Percentiles rank a stretch among this genome's conserved stretches.
Evolutionary conservation across 495 filamentous ascomycete genomes (phyloP).

Genomic region (Aspergillus cavernicola): DNA sequence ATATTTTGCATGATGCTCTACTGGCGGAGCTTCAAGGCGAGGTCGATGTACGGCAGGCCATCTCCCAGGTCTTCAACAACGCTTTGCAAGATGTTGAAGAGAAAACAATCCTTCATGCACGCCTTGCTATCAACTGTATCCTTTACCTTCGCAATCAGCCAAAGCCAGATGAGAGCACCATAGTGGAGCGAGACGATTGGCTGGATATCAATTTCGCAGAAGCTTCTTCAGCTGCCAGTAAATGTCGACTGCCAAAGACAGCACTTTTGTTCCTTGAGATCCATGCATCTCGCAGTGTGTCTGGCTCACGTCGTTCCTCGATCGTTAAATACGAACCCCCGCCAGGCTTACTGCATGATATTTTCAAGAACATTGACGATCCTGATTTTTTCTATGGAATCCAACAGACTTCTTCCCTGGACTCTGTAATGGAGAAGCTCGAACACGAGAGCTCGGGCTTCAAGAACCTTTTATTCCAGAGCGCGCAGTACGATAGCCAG

Average conservation of each 20-base stretch:
- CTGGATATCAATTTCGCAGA: conserved; percentile 74
- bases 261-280: conserved; percentile 82
- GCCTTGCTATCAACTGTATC: conserved; percentile 70
- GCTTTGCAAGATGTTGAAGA: conserved; percentile 28
- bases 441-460: conserved; percentile 86
- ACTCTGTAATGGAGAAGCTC: conserved; percentile 73
- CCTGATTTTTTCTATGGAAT: conserved; percentile 97
- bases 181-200: conserved; percentile 77
- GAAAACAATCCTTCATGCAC: conserved; percentile 44
- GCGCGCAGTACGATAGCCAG: conserved; percentile 86
- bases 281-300: conserved; percentile 49
- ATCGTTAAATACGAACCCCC: conserved; percentile 54
- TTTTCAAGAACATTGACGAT: conserved; percentile 90
- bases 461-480: conserved; percentile 86
- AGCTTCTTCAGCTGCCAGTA: conserved; percentile 71
- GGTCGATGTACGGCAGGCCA: conserved; percentile 24
- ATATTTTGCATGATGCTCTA: conserved; percentile 75
- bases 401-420: conserved; percentile 67
- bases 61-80: conserved; percentile 46
- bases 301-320: conserved; percentile 65
- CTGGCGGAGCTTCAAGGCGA: conserved; percentile 41
- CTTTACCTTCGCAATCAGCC: conserved; percentile 85
- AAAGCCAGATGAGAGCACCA: conserved; percentile 69
- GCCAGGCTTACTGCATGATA: conserved; percentile 64
- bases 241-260: conserved; percentile 81